These are phyloP conservation scores for Penicillium parvum DNA, from an alignment of 495 filamentous ascomycete species.

Conservation along the genomic window DNA sequence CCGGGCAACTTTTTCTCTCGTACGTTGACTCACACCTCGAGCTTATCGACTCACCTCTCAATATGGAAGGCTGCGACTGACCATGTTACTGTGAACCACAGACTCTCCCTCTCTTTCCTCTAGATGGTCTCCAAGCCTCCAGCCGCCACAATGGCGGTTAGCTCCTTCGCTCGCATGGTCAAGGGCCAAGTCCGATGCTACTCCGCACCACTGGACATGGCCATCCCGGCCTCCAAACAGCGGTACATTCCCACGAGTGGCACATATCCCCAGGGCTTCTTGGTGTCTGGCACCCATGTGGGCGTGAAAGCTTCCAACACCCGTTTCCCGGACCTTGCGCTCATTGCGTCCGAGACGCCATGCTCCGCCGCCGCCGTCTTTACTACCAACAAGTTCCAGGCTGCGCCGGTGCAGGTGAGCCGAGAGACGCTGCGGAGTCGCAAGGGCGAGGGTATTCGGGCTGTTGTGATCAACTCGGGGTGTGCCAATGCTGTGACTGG, in stretches of 20 bases:
- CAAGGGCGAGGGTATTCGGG: slow-evolving; percentile 65
- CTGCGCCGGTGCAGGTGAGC: slow-evolving; percentile 86
- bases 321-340: slow-evolving; percentile 79
- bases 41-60: neutral
- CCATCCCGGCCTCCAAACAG: slow-evolving; percentile 68
- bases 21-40: slow-evolving; percentile 20
- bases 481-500: slow-evolving; percentile 98
- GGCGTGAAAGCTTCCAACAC: slow-evolving; percentile 93
- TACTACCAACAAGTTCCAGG: slow-evolving; percentile 98
- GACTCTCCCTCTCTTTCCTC: slow-evolving; percentile 2
- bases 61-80: neutral
- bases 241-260: slow-evolving; percentile 86
- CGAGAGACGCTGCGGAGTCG: slow-evolving; percentile 61
- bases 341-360: slow-evolving; percentile 81
- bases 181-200: slow-evolving; percentile 50
- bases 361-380: slow-evolving; percentile 94
- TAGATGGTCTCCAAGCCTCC: slow-evolving; percentile 29
- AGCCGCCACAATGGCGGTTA: slow-evolving; percentile 32
- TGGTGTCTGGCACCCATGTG: slow-evolving; percentile 80
- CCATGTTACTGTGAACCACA: neutral
- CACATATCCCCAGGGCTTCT: slow-evolving; percentile 86
- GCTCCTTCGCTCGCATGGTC: slow-evolving; percentile 36
- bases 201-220: slow-evolving; percentile 56
- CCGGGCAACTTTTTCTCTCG: slow-evolving; percentile 21
- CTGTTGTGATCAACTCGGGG: slow-evolving; percentile 89